Conservation (phyloP, 768 basidiomycete genomes). For the Xanthoconium purpureum region DNA sequence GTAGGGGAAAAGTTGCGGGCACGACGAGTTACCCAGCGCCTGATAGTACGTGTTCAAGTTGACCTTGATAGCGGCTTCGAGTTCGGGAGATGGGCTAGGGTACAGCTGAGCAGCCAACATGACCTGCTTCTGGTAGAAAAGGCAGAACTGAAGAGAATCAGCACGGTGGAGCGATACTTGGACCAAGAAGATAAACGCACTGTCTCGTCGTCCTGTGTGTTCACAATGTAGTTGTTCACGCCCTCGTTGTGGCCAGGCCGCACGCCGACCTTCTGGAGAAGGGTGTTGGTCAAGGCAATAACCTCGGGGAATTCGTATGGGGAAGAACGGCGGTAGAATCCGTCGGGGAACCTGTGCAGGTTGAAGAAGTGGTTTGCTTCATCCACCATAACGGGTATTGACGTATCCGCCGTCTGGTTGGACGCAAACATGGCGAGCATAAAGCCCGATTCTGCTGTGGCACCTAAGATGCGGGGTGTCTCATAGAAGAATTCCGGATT, state of each 20-base stretch:
- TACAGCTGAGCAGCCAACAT: conserved; percentile 3
- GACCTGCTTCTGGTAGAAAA: conserved; percentile 13
- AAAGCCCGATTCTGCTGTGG: conserved; percentile 14
- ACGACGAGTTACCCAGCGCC: too few species aligned
- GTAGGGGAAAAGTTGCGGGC: too few species aligned
- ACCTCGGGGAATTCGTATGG: conserved; percentile 7
- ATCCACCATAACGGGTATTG: conserved; percentile 7
- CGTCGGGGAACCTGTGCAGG: conserved; percentile 11
- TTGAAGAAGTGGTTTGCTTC: conserved; percentile 17
- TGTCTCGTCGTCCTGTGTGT: conserved; percentile 4
- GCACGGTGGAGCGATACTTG: not conserved
- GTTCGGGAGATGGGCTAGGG: too few species aligned
- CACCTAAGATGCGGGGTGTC: conserved; percentile 13
- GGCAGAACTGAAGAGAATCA: conserved; percentile 14
- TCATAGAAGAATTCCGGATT: conserved; percentile 20
- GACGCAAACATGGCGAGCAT: conserved; percentile 17
- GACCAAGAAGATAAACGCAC: conserved; percentile 5
- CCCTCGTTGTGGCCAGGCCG: conserved; percentile 17
- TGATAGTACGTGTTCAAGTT: not conserved
- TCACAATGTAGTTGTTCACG: conserved; percentile 7
- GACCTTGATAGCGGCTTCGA: too few species aligned
- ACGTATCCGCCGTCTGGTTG: conserved; percentile 18
- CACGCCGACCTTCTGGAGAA: not conserved
- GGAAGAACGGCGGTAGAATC: conserved; percentile 15
- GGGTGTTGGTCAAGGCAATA: not conserved